A percentile compares a stretch with the other conserved stretches of the same genome.
Evolutionary conservation across 148 eudicot species (phyloP).

Genomic region (Amaranthus cruentus): DNA sequence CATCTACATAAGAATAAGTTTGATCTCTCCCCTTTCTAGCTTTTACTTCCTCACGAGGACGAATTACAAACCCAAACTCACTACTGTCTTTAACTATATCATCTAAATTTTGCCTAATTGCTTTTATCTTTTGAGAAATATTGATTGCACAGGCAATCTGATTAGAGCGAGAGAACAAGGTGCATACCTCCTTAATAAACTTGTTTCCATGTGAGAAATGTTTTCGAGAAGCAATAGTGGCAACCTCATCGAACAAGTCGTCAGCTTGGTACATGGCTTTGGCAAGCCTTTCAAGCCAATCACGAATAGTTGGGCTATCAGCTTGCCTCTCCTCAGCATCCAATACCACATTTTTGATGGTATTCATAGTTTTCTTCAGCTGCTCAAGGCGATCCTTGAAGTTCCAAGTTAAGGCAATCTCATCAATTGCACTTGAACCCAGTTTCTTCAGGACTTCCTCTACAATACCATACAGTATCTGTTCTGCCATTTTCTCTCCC

Average conservation of each 20-base stretch:
- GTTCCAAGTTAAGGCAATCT: slow-evolving; percentile 19
- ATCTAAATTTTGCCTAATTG: slow-evolving; percentile 19
- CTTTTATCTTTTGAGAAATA: slow-evolving; percentile 11
- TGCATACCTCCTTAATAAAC: slow-evolving; percentile 7
- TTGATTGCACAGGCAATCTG: background rate
- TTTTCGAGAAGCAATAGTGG: background rate
- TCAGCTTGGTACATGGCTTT: slow-evolving; percentile 22
- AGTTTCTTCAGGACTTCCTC: slow-evolving; percentile 14
- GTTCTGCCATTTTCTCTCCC: slow-evolving; percentile 22
- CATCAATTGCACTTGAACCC: slow-evolving; percentile 18
- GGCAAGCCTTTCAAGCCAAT: slow-evolving; percentile 27
- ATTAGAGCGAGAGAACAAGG: slow-evolving; percentile 16
- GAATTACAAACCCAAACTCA: slow-evolving; percentile 12
- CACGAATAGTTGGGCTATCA: slow-evolving; percentile 8
- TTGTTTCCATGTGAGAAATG: background rate
- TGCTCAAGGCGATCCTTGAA: slow-evolving; percentile 11
- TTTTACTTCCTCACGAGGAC: slow-evolving; percentile 3
- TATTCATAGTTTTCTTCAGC: slow-evolving; percentile 15
- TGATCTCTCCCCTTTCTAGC: background rate
- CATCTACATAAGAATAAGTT: slow-evolving; percentile 13
- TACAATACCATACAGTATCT: slow-evolving; percentile 11
- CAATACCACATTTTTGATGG: slow-evolving; percentile 20
- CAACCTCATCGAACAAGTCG: slow-evolving; percentile 29
- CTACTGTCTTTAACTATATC: background rate
- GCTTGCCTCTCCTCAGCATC: slow-evolving; percentile 31